These are phyloP conservation scores for Cryptosporidium parvum DNA, from an alignment of 169 alveolate genomes.

Conservation along the genomic window DNA sequence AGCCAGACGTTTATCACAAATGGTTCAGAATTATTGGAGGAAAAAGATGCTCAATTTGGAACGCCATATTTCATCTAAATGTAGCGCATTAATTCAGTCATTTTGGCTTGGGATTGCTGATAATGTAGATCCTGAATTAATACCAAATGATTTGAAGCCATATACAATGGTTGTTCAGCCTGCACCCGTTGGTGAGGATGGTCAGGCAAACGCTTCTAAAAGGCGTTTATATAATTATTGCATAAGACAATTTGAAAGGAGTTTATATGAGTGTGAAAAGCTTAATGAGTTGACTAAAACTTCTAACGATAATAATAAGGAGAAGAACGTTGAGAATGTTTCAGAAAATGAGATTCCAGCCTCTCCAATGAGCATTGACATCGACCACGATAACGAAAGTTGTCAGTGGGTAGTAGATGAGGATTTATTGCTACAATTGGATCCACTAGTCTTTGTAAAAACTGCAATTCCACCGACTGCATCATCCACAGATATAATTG, in stretches of 20 bases:
- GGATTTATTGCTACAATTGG: conserved; percentile 32
- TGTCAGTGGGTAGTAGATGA: conserved; percentile 74
- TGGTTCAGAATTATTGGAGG: conserved; percentile 79
- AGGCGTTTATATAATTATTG: conserved; percentile 65
- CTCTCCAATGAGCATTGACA: conserved; percentile 62
- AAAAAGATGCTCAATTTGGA: conserved; percentile 66
- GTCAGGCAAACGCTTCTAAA: conserved; percentile 30
- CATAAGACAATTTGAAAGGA: conserved; percentile 32
- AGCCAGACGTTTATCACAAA: conserved; percentile 80
- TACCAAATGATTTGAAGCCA: conserved; percentile 49
- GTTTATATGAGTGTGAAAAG: conserved; percentile 48
- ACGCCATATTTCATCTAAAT: conserved; percentile 59
- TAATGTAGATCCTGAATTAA: conserved; percentile 44
- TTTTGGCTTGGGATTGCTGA: conserved; percentile 73
- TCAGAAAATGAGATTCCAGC: conserved; percentile 14
- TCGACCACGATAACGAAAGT: conserved; percentile 48
- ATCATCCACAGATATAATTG: not conserved
- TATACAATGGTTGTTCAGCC: conserved; percentile 41
- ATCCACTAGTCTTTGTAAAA: conserved; percentile 50
- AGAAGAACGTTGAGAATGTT: not conserved
- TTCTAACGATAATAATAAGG: not conserved
- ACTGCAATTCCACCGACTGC: not conserved
- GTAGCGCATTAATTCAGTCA: conserved; percentile 73
- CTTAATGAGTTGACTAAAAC: not conserved
- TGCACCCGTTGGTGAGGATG: conserved; percentile 31